A percentile compares a stretch with the other conserved stretches of the same genome.
phyloP scores from a whole-genome alignment of 768 basidiomycete species.

The Calocybe gangraenosa region DNA sequence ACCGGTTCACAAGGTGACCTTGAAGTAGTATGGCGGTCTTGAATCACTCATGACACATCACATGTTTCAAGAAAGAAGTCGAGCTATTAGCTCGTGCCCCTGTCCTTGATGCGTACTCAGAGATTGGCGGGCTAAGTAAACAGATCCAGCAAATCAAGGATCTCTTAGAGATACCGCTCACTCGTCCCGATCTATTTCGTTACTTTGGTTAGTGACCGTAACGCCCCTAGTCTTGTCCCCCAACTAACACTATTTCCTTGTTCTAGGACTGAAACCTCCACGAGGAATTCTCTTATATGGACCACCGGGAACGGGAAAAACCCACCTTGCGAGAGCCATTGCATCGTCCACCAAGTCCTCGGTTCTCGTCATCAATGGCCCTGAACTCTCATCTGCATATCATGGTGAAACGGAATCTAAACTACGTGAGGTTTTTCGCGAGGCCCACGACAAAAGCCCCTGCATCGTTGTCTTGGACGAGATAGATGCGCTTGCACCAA shows the following conservation, averaged over 20 bases:
- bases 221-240: neutral
- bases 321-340: conserved; percentile 91
- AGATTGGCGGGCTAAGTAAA: conserved; percentile 83
- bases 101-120: conserved; percentile 60
- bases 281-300: conserved; percentile 93
- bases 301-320: conserved; percentile 97
- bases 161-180: conserved; percentile 82
- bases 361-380: conserved; percentile 93
- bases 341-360: conserved; percentile 82
- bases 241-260: neutral
- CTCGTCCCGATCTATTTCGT: conserved; percentile 73
- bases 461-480: conserved; percentile 96
- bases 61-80: conserved; percentile 35
- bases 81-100: conserved; percentile 42
- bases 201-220: conserved; percentile 56
- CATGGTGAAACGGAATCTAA: conserved; percentile 96
- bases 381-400: conserved; percentile 91
- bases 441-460: conserved; percentile 77
- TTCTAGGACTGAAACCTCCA: conserved; percentile 84
- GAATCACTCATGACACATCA: conserved; percentile 12
- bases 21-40: neutral
- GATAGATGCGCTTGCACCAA: conserved; percentile 91
- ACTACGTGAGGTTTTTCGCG: conserved; percentile 83
- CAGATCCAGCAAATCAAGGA: conserved; percentile 86
- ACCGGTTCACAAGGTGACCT: conserved; percentile 31